phyloP scores from a whole-genome alignment of 2,329 filamentous ascomycete genomes.

The Talaromyces sp. region DNA sequence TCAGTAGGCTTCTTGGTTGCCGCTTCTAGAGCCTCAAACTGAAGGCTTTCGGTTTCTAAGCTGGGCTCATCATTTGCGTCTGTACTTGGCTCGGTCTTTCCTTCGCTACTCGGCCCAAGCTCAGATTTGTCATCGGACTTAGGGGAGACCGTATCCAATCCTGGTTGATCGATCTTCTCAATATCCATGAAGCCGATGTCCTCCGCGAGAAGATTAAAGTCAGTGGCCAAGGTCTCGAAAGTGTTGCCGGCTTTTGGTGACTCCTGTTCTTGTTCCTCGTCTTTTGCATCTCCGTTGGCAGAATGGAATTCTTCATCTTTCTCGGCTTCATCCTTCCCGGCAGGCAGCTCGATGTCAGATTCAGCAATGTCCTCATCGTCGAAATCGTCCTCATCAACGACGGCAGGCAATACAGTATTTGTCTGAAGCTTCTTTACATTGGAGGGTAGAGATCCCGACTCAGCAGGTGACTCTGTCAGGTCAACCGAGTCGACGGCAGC shows the following conservation, averaged over 20 bases:
- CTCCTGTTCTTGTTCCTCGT: neutral
- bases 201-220: neutral
- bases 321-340: conserved; percentile 42
- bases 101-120: neutral
- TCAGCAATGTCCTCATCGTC: conserved; percentile 9
- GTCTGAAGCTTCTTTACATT: conserved; percentile 20
- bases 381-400: conserved; percentile 31
- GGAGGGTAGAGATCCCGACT: conserved; percentile 10
- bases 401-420: conserved; percentile 16
- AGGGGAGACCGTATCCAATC: neutral
- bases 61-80: neutral
- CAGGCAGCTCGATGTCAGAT: conserved; percentile 15
- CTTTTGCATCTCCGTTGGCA: conserved; percentile 36
- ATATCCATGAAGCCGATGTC: neutral
- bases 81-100: neutral
- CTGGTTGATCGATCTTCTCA: neutral
- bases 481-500: conserved; percentile 21
- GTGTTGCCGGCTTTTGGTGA: neutral
- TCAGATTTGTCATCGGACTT: neutral
- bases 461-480: conserved; percentile 19
- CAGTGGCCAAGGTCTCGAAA: neutral
- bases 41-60: neutral
- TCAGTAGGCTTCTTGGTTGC: neutral
- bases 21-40: neutral
- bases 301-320: conserved; percentile 49